A percentile compares a stretch with the other conserved stretches of the same genome.
These are phyloP conservation scores for Cucurbita moschata DNA, from an alignment of 306 rosid species.

Conservation along the genomic window DNA sequence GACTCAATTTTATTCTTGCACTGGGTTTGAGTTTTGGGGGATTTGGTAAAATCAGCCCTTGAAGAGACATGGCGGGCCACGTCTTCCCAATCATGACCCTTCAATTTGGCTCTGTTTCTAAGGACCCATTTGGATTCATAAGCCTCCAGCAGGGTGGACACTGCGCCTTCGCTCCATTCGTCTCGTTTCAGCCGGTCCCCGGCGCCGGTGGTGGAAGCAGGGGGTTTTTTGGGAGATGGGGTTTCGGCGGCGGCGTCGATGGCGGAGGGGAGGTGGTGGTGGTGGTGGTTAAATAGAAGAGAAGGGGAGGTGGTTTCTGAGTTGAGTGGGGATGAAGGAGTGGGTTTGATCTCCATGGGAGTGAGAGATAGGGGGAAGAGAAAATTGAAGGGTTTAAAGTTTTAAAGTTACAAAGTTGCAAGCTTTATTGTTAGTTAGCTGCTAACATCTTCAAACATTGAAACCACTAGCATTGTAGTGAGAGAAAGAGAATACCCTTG, in stretches of 20 bases:
- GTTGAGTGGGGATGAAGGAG: slow-evolving; percentile 12
- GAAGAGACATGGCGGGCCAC: slow-evolving; percentile 62
- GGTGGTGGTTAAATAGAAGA: slow-evolving; percentile 25
- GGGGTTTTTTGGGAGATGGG: slow-evolving; percentile 43
- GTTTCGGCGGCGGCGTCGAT: slow-evolving; percentile 10
- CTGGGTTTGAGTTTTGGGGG: slow-evolving; percentile 80
- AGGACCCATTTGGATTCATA: slow-evolving; percentile 80
- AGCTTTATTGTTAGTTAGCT: slow-evolving; percentile 23
- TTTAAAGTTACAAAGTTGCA: background rate
- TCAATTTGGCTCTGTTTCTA: slow-evolving; percentile 80
- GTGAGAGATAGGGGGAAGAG: too few species aligned
- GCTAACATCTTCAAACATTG: slow-evolving; percentile 34
- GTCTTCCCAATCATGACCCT: slow-evolving; percentile 96
- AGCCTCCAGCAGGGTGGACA: slow-evolving; percentile 69
- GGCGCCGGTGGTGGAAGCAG: slow-evolving; percentile 7
- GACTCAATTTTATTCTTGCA: slow-evolving; percentile 99
- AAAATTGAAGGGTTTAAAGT: too few species aligned
- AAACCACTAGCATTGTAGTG: slow-evolving; percentile 8
- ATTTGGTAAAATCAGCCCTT: slow-evolving; percentile 40
- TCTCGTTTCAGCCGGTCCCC: slow-evolving; percentile 58
- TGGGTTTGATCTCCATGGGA: slow-evolving; percentile 35
- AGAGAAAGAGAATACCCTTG: background rate
- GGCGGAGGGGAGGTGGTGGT: background rate
- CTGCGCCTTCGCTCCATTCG: slow-evolving; percentile 99
- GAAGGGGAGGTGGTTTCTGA: slow-evolving; percentile 24